These are phyloP conservation scores for Coemansia erecta DNA, from an alignment of 192 early-diverging fungal species.

Conservation along the genomic window DNA sequence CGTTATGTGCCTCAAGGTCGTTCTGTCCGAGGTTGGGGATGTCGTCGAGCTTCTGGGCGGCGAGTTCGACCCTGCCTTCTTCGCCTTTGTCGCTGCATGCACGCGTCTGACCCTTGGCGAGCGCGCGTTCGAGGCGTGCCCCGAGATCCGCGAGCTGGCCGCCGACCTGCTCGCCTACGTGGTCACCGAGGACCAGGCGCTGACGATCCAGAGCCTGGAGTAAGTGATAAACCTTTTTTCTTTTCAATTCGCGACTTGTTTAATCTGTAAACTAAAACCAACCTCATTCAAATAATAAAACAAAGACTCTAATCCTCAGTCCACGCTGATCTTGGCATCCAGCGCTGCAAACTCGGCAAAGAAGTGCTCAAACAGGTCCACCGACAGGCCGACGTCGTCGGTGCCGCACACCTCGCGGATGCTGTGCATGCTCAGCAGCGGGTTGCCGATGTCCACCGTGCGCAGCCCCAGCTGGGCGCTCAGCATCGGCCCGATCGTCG, in stretches of 20 bases:
- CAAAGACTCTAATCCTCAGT: constrained; percentile 18
- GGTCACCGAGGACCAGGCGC: constrained; percentile 49
- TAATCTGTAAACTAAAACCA: neutral
- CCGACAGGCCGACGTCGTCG: constrained; percentile 81
- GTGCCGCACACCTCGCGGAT: constrained; percentile 88
- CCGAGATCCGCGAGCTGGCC: constrained; percentile 30
- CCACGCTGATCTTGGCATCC: constrained; percentile 49
- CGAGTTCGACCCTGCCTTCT: constrained; percentile 41
- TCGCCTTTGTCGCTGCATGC: constrained; percentile 48
- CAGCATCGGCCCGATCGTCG: constrained; percentile 97
- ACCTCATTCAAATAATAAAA: constrained; percentile 5
- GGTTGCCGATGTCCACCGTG: constrained; percentile 95
- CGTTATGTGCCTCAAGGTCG: constrained; percentile 41
- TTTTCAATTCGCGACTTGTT: neutral
- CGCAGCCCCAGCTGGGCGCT: constrained; percentile 89
- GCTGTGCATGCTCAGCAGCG: constrained; percentile 96
- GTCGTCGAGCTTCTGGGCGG: constrained; percentile 43
- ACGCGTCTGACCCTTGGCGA: constrained; percentile 44
- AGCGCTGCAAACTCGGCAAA: constrained; percentile 54
- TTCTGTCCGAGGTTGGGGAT: constrained; percentile 43
- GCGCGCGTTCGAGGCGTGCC: constrained; percentile 18
- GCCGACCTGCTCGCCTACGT: constrained; percentile 45
- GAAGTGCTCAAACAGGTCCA: constrained; percentile 74
- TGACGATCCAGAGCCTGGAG: constrained; percentile 28
- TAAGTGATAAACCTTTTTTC: too few species aligned